Evolutionary conservation across 441 rosid species (phyloP).

Genomic region (Hura crepitans): DNA sequence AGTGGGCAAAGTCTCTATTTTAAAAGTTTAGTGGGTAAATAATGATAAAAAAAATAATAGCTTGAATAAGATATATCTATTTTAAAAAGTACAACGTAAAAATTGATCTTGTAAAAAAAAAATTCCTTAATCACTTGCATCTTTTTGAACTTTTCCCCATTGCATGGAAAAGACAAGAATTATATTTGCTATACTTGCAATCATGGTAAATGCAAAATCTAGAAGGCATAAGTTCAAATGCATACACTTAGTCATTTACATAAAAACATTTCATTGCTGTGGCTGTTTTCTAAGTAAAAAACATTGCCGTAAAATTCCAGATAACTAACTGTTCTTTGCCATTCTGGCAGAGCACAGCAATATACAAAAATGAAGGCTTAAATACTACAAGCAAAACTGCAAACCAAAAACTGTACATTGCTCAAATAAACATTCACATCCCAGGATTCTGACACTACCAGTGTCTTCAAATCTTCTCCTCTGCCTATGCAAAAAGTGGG

Average conservation of each 20-base stretch:
- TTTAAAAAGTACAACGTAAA: too few relatives aligned
- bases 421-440: constrained; percentile 1
- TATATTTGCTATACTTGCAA: not conserved
- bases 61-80: too few relatives aligned
- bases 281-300: constrained; percentile 12
- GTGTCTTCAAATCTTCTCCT: not conserved
- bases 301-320: not conserved
- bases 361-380: constrained; percentile 6
- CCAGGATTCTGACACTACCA: not conserved
- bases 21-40: too few relatives aligned
- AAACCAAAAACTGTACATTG: constrained; percentile 18
- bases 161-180: too few relatives aligned
- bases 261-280: not conserved
- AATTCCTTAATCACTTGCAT: too few relatives aligned
- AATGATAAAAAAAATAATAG: too few relatives aligned
- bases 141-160: too few relatives aligned
- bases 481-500: constrained; percentile 11
- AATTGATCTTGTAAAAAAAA: too few relatives aligned
- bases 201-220: not conserved
- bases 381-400: not conserved
- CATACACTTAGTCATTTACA: not conserved
- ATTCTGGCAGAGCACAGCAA: not conserved
- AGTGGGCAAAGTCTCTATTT: too few relatives aligned
- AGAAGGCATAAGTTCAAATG: not conserved
- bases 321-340: not conserved